A percentile compares a stretch with the other conserved stretches of the same genome.
Conservation (phyloP, 257 asterid genomes). For the Apocynum venetum region DNA sequence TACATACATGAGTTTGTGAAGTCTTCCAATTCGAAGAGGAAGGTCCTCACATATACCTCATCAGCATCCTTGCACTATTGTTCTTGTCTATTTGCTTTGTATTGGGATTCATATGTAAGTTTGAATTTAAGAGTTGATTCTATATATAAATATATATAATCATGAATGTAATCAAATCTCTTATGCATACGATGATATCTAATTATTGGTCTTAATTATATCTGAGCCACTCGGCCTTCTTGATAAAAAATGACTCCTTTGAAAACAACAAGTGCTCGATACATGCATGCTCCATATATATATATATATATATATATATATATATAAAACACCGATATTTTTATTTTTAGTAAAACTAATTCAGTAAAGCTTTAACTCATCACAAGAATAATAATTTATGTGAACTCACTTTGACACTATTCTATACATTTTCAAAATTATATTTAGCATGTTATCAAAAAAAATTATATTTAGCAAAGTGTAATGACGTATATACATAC, state of each 20-base stretch:
- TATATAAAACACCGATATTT: too few relatives aligned
- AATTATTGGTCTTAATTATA: neutral
- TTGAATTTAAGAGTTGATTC: neutral
- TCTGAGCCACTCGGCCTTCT: neutral
- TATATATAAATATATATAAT: neutral
- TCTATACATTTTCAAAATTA: too few relatives aligned
- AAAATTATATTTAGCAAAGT: too few relatives aligned
- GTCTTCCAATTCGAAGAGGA: neutral
- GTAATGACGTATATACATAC: too few relatives aligned
- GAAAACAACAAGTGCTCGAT: too few relatives aligned
- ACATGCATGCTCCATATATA: neutral
- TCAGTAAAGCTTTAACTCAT: too few relatives aligned
- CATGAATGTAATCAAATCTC: neutral
- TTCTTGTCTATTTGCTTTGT: neutral
- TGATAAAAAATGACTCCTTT: neutral
- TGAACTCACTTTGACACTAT: too few relatives aligned
- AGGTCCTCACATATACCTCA: neutral
- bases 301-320: too few relatives aligned
- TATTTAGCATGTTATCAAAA: too few relatives aligned
- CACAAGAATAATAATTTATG: too few relatives aligned
- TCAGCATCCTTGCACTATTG: slow-evolving; percentile 2
- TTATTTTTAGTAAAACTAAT: too few relatives aligned
- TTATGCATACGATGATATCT: neutral
- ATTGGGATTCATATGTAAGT: neutral
- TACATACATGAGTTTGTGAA: slow-evolving; percentile 1